phyloP scores from a whole-genome alignment of 164 flowering plant species.

The Protea cynaroides region DNA sequence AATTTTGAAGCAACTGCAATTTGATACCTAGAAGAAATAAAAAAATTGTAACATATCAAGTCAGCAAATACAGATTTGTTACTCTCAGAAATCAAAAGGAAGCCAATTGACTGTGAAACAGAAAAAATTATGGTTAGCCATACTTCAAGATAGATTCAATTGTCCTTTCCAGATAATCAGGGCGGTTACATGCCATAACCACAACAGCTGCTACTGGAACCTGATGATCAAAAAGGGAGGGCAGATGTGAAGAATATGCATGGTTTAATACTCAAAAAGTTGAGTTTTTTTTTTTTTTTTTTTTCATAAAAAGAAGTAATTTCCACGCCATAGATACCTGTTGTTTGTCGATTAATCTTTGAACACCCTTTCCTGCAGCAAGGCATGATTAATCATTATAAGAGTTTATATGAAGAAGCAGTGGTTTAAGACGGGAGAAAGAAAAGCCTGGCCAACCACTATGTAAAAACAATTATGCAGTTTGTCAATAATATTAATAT shows the following conservation, averaged over 20 bases:
- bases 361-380: slow-evolving; percentile 61
- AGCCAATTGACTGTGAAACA: not conserved
- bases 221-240: slow-evolving; percentile 29
- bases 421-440: no score
- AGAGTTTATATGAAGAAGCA: no score
- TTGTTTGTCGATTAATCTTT: slow-evolving; percentile 34
- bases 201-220: slow-evolving; percentile 92
- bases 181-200: slow-evolving; percentile 97
- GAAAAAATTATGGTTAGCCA: slow-evolving; percentile 7
- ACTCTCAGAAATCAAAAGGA: slow-evolving; percentile 1
- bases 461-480: no score
- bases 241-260: not conserved
- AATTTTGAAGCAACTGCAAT: slow-evolving; percentile 69
- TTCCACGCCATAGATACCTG: slow-evolving; percentile 39
- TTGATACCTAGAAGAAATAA: slow-evolving; percentile 58
- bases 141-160: slow-evolving; percentile 79
- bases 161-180: slow-evolving; percentile 91
- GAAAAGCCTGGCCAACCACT: no score
- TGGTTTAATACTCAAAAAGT: not conserved
- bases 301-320: not conserved
- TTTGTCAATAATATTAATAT: no score
- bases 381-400: slow-evolving; percentile 2
- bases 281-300: not conserved
- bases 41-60: not conserved
- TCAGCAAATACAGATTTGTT: slow-evolving; percentile 10